Base-by-base conservation (phyloP, 1,284 basidiomycete species). In the Flammula alnicola region DNA sequence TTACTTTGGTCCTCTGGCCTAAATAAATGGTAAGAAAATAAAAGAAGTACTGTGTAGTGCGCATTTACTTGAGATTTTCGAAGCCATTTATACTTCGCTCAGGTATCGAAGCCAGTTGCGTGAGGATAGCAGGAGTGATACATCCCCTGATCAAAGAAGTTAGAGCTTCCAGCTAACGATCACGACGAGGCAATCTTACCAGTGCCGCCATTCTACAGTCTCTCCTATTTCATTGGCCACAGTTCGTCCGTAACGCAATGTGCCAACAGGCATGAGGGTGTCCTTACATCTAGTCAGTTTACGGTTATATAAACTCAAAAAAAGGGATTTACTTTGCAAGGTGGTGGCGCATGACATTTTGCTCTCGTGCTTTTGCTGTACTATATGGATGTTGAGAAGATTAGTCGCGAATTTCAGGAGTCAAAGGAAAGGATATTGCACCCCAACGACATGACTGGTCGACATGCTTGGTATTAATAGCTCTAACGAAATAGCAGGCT, bases 191-290 rank as follows among this genome's bases (percentile, higher is more conserved):
- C 26, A 42, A 8, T 40, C 26, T 57, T 64, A 88, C 88, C 88
- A 90, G 59, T 91, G 87, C 31, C 80, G 71, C 87, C 87, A 90
- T 63, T 83, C 76, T 2, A 89, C 78, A 0, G 74, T 78, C 62
- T 88, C 83, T 39, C 83, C 80, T 47, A 74, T 81, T 38, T 75
- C 66, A n/a, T 63, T 70, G 8, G 61, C 59, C 4, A 63, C 65
- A 2, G 75, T 73, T 41, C 71, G 66, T 0, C 88, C 88, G 55
- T 90, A 89, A 17, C 88, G 72, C 52, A 91, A 66, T 10, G 71
- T 74, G 2, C 83, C 86, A 10, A 75, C 64, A 14, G 73, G 69
- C 32, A 91, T 79, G 1, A 61, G 45, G 0, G 78, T 69, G 17
- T 80, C 82, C 74, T 77, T 47, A 30, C 9, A 12, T 9, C 25